A percentile compares a stretch with the other conserved stretches of the same genome.
Evolutionary conservation across 257 asterid species (phyloP).

Genomic region (Solanum habrochaites): DNA sequence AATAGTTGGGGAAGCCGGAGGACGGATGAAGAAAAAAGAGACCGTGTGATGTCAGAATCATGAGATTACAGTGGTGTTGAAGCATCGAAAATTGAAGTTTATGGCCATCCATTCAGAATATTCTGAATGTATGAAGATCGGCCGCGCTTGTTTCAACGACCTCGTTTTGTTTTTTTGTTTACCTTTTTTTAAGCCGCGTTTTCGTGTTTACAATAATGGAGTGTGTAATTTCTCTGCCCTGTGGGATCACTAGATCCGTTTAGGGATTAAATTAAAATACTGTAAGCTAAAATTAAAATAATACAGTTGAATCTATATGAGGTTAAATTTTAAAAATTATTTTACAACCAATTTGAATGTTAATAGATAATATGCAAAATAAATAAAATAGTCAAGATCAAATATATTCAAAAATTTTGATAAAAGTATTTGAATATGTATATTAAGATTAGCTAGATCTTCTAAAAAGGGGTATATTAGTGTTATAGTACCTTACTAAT

Average conservation of each 20-base stretch:
- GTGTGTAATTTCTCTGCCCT: neutral
- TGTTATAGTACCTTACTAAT: neutral
- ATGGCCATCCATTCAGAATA: slow-evolving; percentile 70
- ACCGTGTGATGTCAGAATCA: slow-evolving; percentile 28
- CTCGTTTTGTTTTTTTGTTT: neutral
- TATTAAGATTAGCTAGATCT: no score
- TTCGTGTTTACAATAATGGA: neutral
- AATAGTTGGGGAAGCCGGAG: slow-evolving; percentile 13
- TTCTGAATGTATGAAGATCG: neutral
- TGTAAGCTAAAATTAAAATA: neutral
- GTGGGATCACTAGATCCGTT: neutral
- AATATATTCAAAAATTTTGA: no score
- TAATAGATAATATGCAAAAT: no score
- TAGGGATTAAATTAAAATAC: neutral
- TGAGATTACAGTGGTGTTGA: slow-evolving; percentile 24
- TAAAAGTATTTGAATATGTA: fast-evolving
- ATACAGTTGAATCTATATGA: neutral
- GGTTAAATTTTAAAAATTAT: no score
- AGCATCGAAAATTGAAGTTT: slow-evolving; percentile 27
- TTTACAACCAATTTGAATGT: neutral
- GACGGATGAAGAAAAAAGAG: slow-evolving; percentile 36
- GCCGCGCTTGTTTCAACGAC: neutral
- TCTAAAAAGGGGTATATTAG: neutral
- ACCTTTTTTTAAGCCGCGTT: neutral
- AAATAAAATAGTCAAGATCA: no score